These are phyloP conservation scores for Tricladium varicosporioides DNA, from an alignment of 2,329 filamentous ascomycete genomes.

Conservation along the genomic window DNA sequence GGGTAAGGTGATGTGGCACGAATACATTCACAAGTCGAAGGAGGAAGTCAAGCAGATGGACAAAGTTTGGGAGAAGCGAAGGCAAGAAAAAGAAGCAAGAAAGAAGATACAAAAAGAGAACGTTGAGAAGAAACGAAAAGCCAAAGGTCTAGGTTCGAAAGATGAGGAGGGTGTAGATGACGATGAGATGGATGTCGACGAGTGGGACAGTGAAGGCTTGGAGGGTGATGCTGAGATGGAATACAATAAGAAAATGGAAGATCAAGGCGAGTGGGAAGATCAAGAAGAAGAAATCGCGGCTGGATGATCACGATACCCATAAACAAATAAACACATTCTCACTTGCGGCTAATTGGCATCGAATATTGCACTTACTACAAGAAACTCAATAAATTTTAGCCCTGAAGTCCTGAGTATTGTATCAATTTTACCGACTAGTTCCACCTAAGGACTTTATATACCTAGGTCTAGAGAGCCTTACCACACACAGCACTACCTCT, in stretches of 20 bases:
- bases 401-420: not conserved
- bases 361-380: not conserved
- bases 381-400: not conserved
- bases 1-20: constrained; percentile 96
- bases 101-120: constrained; percentile 85
- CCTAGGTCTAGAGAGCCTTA: not conserved
- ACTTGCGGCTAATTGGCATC: not conserved
- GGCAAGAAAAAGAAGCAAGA: constrained; percentile 77
- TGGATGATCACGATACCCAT: constrained; percentile 20
- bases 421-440: not conserved
- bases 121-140: constrained; percentile 78
- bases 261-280: constrained; percentile 34
- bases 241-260: constrained; percentile 34
- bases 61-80: constrained; percentile 74
- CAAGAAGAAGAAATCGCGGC: constrained; percentile 34
- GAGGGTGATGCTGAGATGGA: constrained; percentile 35
- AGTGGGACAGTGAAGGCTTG: constrained; percentile 37
- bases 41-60: constrained; percentile 78
- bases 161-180: constrained; percentile 52
- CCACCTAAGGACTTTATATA: not conserved
- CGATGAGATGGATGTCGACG: constrained; percentile 46
- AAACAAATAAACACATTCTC: not conserved
- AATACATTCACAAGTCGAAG: constrained; percentile 82
- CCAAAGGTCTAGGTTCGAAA: constrained; percentile 43
- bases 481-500: not conserved